phyloP scores from a whole-genome alignment of 2,329 filamentous ascomycete species.

The Penicillium sp. region DNA sequence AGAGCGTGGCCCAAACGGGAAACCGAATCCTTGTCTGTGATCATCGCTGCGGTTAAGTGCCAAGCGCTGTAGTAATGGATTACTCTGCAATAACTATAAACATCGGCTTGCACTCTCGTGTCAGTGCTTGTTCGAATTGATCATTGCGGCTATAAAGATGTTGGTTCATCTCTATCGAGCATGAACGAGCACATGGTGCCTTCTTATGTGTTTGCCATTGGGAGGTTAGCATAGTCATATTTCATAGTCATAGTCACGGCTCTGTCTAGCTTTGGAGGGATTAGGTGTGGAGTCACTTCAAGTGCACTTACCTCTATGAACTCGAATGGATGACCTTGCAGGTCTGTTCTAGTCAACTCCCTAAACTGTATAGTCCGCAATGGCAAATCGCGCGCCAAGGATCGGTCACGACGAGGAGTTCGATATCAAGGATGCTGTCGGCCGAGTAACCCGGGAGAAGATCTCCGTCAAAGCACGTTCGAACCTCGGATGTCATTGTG shows the following conservation, averaged over 20 bases:
- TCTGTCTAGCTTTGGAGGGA: neutral
- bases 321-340: slow-evolving; percentile 17
- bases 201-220: neutral
- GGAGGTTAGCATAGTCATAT: neutral
- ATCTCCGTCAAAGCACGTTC: neutral
- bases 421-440: slow-evolving; percentile 3
- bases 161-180: neutral
- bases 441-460: slow-evolving; percentile 10
- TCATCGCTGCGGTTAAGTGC: neutral
- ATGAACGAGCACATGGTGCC: neutral
- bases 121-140: neutral
- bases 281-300: neutral
- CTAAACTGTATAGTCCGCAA: slow-evolving; percentile 4
- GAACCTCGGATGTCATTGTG: neutral
- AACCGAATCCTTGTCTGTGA: slow-evolving; percentile 14
- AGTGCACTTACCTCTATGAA: neutral
- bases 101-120: neutral
- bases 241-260: neutral
- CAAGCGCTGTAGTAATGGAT: neutral
- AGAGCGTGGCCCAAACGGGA: slow-evolving; percentile 14
- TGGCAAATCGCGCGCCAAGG: neutral
- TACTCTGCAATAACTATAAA: neutral
- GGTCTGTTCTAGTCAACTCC: neutral
- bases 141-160: neutral
- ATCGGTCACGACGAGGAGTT: neutral